These are phyloP conservation scores for Phytophthora crassamura DNA, from an alignment of 352 stramenopile genomes.

Conservation along the genomic window DNA sequence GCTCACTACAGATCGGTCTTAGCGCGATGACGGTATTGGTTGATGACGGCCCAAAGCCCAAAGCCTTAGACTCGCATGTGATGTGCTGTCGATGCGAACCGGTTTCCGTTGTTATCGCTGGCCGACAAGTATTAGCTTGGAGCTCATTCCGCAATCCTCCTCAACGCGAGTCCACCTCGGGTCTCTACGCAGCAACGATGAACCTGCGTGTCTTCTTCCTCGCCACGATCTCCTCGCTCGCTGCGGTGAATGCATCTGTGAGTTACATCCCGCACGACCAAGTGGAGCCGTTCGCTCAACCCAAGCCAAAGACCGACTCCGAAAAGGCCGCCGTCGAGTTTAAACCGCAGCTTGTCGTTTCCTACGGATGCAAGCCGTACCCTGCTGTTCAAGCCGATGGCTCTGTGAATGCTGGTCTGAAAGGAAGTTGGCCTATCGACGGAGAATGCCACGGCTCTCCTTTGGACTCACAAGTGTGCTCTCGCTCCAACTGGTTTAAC, in stretches of 20 bases:
- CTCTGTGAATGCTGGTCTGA: slow-evolving; percentile 2
- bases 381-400: slow-evolving; percentile 15
- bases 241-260: neutral
- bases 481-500: slow-evolving; percentile 27
- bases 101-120: no score
- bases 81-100: no score
- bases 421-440: neutral
- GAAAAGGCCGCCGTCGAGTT: slow-evolving; percentile 22
- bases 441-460: slow-evolving; percentile 15
- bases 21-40: no score
- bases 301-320: slow-evolving; percentile 4
- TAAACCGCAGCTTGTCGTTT: slow-evolving; percentile 16
- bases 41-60: no score
- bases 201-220: slow-evolving; percentile 6
- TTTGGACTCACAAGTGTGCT: slow-evolving; percentile 31
- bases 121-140: no score
- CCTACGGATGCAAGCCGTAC: slow-evolving; percentile 16
- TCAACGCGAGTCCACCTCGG: neutral
- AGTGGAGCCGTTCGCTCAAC: slow-evolving; percentile 19
- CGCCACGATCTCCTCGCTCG: neutral
- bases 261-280: slow-evolving; percentile 19
- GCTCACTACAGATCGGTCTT: no score
- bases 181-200: slow-evolving; percentile 1
- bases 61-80: no score
- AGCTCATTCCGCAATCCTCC: no score